Percentiles rank a stretch among this genome's conserved stretches.
These are phyloP conservation scores for Acanthamoeba lenticulata DNA, from an alignment of 208 protist genomes.

Conservation along the genomic window DNA sequence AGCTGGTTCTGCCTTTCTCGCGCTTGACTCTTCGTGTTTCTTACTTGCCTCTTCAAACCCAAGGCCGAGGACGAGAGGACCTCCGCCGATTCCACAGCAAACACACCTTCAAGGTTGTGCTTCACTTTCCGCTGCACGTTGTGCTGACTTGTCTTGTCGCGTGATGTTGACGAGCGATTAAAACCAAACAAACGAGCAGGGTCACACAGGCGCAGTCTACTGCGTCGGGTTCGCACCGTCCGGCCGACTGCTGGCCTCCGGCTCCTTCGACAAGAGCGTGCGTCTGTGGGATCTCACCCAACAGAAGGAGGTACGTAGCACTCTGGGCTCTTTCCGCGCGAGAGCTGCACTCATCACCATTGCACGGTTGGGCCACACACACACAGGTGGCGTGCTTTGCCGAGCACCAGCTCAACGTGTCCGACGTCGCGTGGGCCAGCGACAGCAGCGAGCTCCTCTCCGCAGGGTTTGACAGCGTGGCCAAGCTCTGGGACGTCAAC, in stretches of 20 bases:
- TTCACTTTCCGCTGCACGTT: not conserved
- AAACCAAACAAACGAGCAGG: too few species aligned
- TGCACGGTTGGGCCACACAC: too few species aligned
- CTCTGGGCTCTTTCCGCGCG: too few species aligned
- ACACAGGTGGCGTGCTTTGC: slow-evolving; percentile 58
- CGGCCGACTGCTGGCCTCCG: slow-evolving; percentile 78
- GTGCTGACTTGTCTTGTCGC: not conserved
- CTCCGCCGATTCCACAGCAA: slow-evolving; percentile 75
- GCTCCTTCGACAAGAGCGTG: slow-evolving; percentile 79
- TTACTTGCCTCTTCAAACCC: not conserved
- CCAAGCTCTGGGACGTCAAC: slow-evolving; percentile 77
- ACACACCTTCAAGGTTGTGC: slow-evolving; percentile 71
- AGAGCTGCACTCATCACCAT: not conserved
- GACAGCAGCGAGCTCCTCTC: slow-evolving; percentile 74
- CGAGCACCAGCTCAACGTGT: slow-evolving; percentile 75
- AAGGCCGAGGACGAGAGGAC: slow-evolving; percentile 70
- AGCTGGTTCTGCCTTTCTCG: not conserved
- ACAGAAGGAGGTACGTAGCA: slow-evolving; percentile 58
- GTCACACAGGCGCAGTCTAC: slow-evolving; percentile 77
- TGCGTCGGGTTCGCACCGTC: slow-evolving; percentile 77
- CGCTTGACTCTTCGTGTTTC: not conserved
- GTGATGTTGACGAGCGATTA: too few species aligned
- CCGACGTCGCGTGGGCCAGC: slow-evolving; percentile 74
- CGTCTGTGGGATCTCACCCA: slow-evolving; percentile 80
- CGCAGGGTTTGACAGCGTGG: slow-evolving; percentile 68